Conservation (phyloP, 495 filamentous ascomycete species). For the Apiosordaria backusii region DNA sequence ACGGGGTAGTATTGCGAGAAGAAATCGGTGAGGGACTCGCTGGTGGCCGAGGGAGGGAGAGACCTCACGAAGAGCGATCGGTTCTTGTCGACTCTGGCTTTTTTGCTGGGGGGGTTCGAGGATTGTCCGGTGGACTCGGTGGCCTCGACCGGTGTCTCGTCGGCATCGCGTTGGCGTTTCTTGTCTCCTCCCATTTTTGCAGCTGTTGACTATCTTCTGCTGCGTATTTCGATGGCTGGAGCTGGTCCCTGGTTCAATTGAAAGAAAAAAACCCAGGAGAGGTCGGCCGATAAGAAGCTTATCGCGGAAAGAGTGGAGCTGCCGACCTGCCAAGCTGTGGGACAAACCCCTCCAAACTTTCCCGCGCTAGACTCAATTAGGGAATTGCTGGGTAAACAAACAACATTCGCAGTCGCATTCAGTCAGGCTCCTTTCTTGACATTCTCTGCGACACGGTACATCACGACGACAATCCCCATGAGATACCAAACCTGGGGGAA, state of each 20-base stretch:
- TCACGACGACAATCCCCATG: background rate
- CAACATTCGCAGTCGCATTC: slow-evolving; percentile 13
- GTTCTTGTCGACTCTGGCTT: slow-evolving; percentile 46
- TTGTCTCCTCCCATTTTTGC: slow-evolving; percentile 35
- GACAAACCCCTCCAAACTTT: slow-evolving; percentile 17
- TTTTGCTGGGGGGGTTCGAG: slow-evolving; percentile 39
- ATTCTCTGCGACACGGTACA: background rate
- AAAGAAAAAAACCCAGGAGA: slow-evolving; percentile 20
- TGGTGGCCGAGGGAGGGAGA: slow-evolving; percentile 72
- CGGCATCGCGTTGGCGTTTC: slow-evolving; percentile 34
- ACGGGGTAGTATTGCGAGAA: slow-evolving; percentile 93
- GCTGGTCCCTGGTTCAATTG: slow-evolving; percentile 14
- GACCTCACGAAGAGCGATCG: slow-evolving; percentile 87
- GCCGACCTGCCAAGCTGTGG: background rate
- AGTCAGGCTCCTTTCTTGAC: background rate
- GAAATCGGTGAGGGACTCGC: slow-evolving; percentile 73
- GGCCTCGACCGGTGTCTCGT: slow-evolving; percentile 13
- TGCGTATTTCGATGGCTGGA: slow-evolving; percentile 2
- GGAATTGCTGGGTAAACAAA: slow-evolving; percentile 26
- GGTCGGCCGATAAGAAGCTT: slow-evolving; percentile 22
- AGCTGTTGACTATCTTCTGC: slow-evolving; percentile 7
- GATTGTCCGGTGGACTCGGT: slow-evolving; percentile 12
- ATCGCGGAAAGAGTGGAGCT: slow-evolving; percentile 18
- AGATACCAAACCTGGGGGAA: background rate
- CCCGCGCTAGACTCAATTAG: slow-evolving; percentile 23